These are phyloP conservation scores for Cyamopsis tetragonoloba DNA, from an alignment of 306 rosid species.

Conservation along the genomic window DNA sequence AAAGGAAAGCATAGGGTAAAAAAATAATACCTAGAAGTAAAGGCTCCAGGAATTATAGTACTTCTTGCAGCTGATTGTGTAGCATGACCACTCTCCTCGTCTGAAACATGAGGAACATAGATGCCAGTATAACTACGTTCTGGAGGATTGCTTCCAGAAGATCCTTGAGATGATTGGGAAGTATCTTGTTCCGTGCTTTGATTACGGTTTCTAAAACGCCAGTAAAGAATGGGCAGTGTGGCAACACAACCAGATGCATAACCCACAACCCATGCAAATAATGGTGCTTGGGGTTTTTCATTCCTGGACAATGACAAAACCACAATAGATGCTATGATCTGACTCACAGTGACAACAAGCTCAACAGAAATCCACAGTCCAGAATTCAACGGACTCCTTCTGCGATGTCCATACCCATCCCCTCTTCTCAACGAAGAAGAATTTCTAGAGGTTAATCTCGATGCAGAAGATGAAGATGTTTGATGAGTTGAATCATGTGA, in stretches of 20 bases:
- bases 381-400: slow-evolving; percentile 67
- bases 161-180: slow-evolving; percentile 42
- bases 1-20: slow-evolving; percentile 21
- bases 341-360: slow-evolving; percentile 63
- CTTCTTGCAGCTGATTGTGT: slow-evolving; percentile 40
- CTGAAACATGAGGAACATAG: slow-evolving; percentile 46
- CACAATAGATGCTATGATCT: slow-evolving; percentile 64
- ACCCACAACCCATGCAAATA: slow-evolving; percentile 76
- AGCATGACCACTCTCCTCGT: slow-evolving; percentile 38
- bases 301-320: slow-evolving; percentile 59
- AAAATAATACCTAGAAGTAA: slow-evolving; percentile 48
- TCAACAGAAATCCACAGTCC: slow-evolving; percentile 79
- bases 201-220: slow-evolving; percentile 61
- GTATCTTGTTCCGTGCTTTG: slow-evolving; percentile 43
- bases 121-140: slow-evolving; percentile 52
- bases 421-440: slow-evolving; percentile 49
- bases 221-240: slow-evolving; percentile 59
- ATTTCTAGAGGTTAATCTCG: slow-evolving; percentile 45
- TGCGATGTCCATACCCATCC: slow-evolving; percentile 52
- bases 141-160: slow-evolving; percentile 49
- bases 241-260: slow-evolving; percentile 76
- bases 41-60: slow-evolving; percentile 38
- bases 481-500: slow-evolving; percentile 33
- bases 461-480: slow-evolving; percentile 36
- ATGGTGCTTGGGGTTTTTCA: slow-evolving; percentile 63